Base-by-base conservation (phyloP, 306 rosid species). In the Casuarina cunninghamiana region DNA sequence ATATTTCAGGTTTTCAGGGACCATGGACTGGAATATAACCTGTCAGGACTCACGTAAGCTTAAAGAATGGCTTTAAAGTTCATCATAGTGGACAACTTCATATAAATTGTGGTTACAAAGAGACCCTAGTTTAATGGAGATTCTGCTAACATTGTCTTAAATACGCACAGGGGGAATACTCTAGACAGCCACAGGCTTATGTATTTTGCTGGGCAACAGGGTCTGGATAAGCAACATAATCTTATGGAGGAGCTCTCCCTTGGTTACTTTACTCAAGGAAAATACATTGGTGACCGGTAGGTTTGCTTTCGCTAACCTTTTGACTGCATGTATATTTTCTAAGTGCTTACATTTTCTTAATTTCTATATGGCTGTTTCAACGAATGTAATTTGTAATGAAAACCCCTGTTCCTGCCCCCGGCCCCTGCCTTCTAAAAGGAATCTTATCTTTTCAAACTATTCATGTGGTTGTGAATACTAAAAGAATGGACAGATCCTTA, bases 101-200 rank as follows among this genome's bases (percentile, higher is more conserved):
- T 41, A 69, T 62, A 42, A 43, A 71, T 81, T 15, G 42, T 57
- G 74, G 63, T 11, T 77, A 5, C 38, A 70, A 72, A 72, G 21
- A 46, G 26, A 77, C 10, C 15, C 39, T 48, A 75, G 19, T 43
- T 69, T 84, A 42, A 63, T 15, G 35, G 74, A 44, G 67, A 48
- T 72, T 74, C 68, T 61, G 46, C 43, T 80, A 35, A 73, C 76
- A 54, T 78, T 51, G 60, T 72, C 73, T 74, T 51, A n/a, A 80
- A 78, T 51, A n/a, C 83, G 42, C 74, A 38, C 97, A 92, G 98
- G 87, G 98, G 98, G 79, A 92, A 86, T 84, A 89, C 97, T 78
- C 60, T 94, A 55, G 97, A 94, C 74, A 92, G 98, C 81, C 98
- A 92, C 84, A 85, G 97, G 87, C 95, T 94, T 81, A 80, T 94